Evolutionary conservation across 2,329 filamentous ascomycete genomes (phyloP), one percentile per base, ranked within the genome.

Genomic region (Microascus cirrosus): DNA sequence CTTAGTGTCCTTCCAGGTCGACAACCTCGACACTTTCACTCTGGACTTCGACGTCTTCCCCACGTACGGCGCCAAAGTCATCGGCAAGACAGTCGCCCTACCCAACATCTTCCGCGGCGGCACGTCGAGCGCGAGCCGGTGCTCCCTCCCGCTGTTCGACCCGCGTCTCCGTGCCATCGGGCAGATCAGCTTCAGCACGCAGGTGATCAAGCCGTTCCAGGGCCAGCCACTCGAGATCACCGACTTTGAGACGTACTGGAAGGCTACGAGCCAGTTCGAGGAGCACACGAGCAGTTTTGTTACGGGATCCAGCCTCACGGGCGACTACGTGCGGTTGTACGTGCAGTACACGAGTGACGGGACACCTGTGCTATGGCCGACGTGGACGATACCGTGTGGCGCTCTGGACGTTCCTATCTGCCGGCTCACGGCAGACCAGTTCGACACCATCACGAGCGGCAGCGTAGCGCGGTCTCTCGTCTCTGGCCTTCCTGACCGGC

Each of bases 241-340:
- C 1, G 92, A 97, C 67, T 99, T 97, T 65, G 94, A 95, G 62
- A 97, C 94, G 0, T 99, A 99, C 71, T 99, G 94, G 94, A 99
- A 97, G 72, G 93, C 93, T 0, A 99, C 94, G 1, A 96, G 91
- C 66, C 91, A 96, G 64, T 81, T 94, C 54, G 90, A 96, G 68
- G 85, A 89, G 55, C 72, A 91, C 53, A 87, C 88, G 25, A 94
- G 83, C 67, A 89, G 90, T 25, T 83, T 97, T 25, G 90, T 99
- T 20, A 97, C 93, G 0, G 94, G 93, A 0, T 97, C 93, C 11
- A 97, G 93, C 73, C 73, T 99, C 58, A 95, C 90, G 2, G 94
- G 94, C n/a, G 89, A 97, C 66, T 97, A 97, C 70, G 85, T 96
- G 25, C 84, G 92, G 58, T 74, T 99, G 8, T 95, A 91, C 67